A percentile compares a stretch with the other conserved stretches of the same genome.
Conservation (phyloP, 345 rosid species). For the Linum tenue region DNA sequence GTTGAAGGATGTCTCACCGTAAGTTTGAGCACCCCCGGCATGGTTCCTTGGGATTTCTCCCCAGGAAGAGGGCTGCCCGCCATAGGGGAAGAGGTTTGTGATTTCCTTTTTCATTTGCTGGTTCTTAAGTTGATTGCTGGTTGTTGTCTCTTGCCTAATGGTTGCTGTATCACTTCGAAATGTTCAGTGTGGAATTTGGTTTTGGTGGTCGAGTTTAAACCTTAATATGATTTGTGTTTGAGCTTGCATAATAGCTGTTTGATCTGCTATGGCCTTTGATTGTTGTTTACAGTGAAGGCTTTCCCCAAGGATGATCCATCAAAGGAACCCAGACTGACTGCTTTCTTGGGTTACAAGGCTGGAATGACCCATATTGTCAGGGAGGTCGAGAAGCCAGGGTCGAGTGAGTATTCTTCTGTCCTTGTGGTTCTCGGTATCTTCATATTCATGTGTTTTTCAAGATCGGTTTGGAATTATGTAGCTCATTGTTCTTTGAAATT, state of each 20-base stretch:
- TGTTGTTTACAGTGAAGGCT: slow-evolving; percentile 63
- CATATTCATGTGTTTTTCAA: background rate
- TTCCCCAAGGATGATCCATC: slow-evolving; percentile 26
- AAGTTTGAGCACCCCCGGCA: slow-evolving; percentile 95
- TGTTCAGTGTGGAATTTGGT: too few species aligned
- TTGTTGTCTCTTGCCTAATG: background rate
- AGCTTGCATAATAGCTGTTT: too few species aligned
- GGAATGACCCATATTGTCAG: too few species aligned
- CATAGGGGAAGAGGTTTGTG: slow-evolving; percentile 71
- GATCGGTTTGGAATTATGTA: too few species aligned
- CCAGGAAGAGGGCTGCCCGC: slow-evolving; percentile 41
- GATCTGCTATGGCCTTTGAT: slow-evolving; percentile 22
- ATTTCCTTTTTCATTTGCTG: background rate
- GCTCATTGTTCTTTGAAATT: background rate
- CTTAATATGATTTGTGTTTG: too few species aligned
- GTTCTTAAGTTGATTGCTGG: background rate
- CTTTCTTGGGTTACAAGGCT: slow-evolving; percentile 15
- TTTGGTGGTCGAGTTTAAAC: too few species aligned
- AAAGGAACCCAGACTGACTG: slow-evolving; percentile 72
- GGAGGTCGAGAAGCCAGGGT: slow-evolving; percentile 40
- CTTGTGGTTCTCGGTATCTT: background rate
- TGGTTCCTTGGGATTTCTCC: slow-evolving; percentile 49
- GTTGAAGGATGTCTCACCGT: too few species aligned
- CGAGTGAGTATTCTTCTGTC: slow-evolving; percentile 37
- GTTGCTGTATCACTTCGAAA: slow-evolving; percentile 21